These are phyloP conservation scores for Alternaria tenuissima DNA, from an alignment of 2,329 filamentous ascomycete genomes.

Conservation along the genomic window DNA sequence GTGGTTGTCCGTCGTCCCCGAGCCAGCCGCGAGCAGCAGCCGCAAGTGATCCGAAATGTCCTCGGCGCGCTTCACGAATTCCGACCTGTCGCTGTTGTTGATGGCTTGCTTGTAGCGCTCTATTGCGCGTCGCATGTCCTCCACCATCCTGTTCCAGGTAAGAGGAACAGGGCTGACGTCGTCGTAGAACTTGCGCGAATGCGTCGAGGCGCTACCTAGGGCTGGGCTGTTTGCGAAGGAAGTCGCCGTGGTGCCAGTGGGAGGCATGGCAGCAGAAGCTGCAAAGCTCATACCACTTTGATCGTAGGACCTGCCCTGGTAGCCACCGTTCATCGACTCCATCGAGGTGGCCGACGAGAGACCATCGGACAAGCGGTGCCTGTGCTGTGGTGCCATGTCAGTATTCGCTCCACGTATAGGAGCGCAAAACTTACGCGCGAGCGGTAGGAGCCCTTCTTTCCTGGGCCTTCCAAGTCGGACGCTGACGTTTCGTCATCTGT, in stretches of 20 bases:
- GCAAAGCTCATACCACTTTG: slow-evolving; percentile 56
- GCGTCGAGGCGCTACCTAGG: slow-evolving; percentile 56
- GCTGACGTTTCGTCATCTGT: slow-evolving; percentile 91
- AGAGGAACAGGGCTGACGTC: slow-evolving; percentile 81
- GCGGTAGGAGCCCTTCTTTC: slow-evolving; percentile 72
- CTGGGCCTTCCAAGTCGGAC: slow-evolving; percentile 79
- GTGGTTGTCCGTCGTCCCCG: slow-evolving; percentile 97
- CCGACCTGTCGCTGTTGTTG: slow-evolving; percentile 79
- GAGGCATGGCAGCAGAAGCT: slow-evolving; percentile 53
- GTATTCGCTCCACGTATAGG: slow-evolving; percentile 11
- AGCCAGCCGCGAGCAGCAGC: slow-evolving; percentile 91
- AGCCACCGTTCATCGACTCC: slow-evolving; percentile 82
- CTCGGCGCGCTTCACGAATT: slow-evolving; percentile 94
- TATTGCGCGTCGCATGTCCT: slow-evolving; percentile 91
- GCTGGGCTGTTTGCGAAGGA: slow-evolving; percentile 63
- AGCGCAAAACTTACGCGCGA: slow-evolving; percentile 67
- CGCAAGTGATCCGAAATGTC: slow-evolving; percentile 97
- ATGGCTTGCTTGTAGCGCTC: slow-evolving; percentile 93
- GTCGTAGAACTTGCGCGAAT: slow-evolving; percentile 88
- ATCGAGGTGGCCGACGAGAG: slow-evolving; percentile 89
- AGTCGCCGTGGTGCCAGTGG: slow-evolving; percentile 61
- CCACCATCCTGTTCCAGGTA: slow-evolving; percentile 88
- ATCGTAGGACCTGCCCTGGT: slow-evolving; percentile 63
- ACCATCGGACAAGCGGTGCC: slow-evolving; percentile 70
- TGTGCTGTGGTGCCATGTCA: slow-evolving; percentile 34